Evolutionary conservation across 345 rosid genomes (phyloP).

Genomic region (Turnera subulata): DNA sequence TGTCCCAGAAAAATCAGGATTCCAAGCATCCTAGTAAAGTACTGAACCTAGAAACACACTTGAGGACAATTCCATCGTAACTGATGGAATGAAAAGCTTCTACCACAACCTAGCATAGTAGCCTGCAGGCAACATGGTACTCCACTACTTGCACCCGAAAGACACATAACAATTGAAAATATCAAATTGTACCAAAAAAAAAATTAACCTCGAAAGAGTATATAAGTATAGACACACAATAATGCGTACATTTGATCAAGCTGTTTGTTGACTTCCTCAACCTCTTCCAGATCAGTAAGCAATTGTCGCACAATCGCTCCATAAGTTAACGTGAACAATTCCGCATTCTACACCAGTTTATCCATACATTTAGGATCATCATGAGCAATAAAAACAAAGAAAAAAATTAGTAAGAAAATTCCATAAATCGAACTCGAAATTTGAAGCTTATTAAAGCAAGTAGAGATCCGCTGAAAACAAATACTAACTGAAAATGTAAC

Average conservation of each 20-base stretch:
- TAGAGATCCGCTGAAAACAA: neutral
- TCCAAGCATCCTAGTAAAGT: too few species aligned
- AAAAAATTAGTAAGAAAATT: neutral
- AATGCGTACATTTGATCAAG: slow-evolving; percentile 80
- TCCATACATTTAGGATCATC: neutral
- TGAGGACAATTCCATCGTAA: too few species aligned
- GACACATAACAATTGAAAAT: neutral
- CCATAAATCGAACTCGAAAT: neutral
- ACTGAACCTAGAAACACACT: too few species aligned
- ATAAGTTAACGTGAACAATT: slow-evolving; percentile 86
- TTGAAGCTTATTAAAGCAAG: neutral
- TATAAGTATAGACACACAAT: neutral
- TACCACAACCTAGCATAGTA: too few species aligned
- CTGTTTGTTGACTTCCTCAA: slow-evolving; percentile 93
- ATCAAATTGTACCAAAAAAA: too few species aligned
- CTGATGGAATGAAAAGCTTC: too few species aligned
- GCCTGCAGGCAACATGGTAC: too few species aligned
- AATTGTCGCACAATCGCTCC: slow-evolving; percentile 88
- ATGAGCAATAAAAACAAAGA: neutral
- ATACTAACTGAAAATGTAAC: neutral
- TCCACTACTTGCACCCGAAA: neutral
- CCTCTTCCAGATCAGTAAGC: slow-evolving; percentile 93
- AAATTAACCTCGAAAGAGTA: too few species aligned
- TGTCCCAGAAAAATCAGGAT: too few species aligned
- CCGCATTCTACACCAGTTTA: slow-evolving; percentile 61